These are phyloP conservation scores for Plasmodium reichenowi DNA, from an alignment of 169 alveolate species.

Conservation along the genomic window DNA sequence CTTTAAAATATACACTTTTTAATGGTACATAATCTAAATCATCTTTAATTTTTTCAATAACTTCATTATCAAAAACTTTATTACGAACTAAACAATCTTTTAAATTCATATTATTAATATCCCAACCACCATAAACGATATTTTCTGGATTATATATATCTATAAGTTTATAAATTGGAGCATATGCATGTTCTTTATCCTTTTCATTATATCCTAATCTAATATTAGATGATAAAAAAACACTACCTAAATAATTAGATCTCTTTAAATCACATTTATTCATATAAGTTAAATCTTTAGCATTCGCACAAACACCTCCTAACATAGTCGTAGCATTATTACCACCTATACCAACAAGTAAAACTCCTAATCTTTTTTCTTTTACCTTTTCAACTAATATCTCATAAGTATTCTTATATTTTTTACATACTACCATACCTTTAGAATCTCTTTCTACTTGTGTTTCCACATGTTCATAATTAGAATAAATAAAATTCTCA, in stretches of 20 bases:
- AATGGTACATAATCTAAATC: slow-evolving; percentile 86
- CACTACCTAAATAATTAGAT: slow-evolving; percentile 91
- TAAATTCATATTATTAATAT: slow-evolving; percentile 86
- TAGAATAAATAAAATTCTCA: slow-evolving; percentile 26
- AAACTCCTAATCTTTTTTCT: slow-evolving; percentile 88
- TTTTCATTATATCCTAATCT: slow-evolving; percentile 85
- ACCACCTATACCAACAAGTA: slow-evolving; percentile 94
- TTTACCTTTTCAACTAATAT: slow-evolving; percentile 46
- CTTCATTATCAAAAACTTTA: slow-evolving; percentile 89
- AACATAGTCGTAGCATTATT: slow-evolving; percentile 92
- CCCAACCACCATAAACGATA: slow-evolving; percentile 93
- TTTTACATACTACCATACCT: slow-evolving; percentile 28
- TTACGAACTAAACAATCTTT: slow-evolving; percentile 91
- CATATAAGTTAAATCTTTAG: slow-evolving; percentile 86
- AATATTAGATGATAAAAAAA: slow-evolving; percentile 88
- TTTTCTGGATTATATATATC: slow-evolving; percentile 92
- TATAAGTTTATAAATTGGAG: slow-evolving; percentile 87
- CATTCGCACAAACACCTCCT: slow-evolving; percentile 91
- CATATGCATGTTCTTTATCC: slow-evolving; percentile 83
- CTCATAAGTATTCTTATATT: slow-evolving; percentile 27
- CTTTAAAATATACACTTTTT: slow-evolving; percentile 87
- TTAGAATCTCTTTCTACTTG: slow-evolving; percentile 23
- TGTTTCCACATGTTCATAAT: slow-evolving; percentile 36
- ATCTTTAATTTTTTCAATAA: slow-evolving; percentile 84
- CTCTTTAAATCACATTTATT: slow-evolving; percentile 88